These are phyloP conservation scores for Paulinella micropora DNA, from an alignment of 78 protist genomes.

Conservation along the genomic window DNA sequence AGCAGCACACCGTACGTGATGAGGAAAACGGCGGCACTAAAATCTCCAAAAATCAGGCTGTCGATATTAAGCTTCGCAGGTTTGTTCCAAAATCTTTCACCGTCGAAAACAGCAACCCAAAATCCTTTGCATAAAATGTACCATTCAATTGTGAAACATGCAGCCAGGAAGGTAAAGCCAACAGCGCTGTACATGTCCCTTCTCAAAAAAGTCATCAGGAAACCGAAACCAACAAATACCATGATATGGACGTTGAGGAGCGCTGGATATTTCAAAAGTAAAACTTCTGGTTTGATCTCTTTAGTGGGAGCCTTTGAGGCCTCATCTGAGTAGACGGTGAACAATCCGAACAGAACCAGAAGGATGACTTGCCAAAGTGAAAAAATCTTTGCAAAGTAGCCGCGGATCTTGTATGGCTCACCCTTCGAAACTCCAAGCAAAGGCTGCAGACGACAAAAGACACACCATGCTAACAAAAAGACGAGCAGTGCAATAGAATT, in stretches of 20 bases:
- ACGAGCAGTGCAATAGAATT: too few relatives aligned
- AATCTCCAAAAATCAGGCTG: constrained; percentile 34
- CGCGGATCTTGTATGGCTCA: too few relatives aligned
- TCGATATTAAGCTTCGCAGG: constrained; percentile 24
- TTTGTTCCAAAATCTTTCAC: too few relatives aligned
- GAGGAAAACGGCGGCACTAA: constrained; percentile 64
- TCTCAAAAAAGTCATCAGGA: constrained; percentile 64
- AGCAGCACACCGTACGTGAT: constrained; percentile 64
- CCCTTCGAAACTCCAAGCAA: too few relatives aligned
- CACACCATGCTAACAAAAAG: too few relatives aligned
- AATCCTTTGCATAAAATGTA: constrained; percentile 34
- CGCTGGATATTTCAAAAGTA: background rate
- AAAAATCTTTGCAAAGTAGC: too few relatives aligned
- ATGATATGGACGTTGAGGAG: constrained; percentile 50
- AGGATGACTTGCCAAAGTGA: background rate
- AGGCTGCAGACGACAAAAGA: too few relatives aligned
- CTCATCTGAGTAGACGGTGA: background rate
- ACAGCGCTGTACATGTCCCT: constrained; percentile 48
- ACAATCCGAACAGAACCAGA: background rate
- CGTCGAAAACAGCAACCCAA: constrained; percentile 27
- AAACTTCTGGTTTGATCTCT: background rate
- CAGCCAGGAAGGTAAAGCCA: constrained; percentile 48
- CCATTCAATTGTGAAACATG: constrained; percentile 21
- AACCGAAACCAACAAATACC: constrained; percentile 87
- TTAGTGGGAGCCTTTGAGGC: background rate